Evolutionary conservation across 73 alveolate species (phyloP), one percentile per base, ranked within the genome.

Genomic region (Paramecium biaurelia): DNA sequence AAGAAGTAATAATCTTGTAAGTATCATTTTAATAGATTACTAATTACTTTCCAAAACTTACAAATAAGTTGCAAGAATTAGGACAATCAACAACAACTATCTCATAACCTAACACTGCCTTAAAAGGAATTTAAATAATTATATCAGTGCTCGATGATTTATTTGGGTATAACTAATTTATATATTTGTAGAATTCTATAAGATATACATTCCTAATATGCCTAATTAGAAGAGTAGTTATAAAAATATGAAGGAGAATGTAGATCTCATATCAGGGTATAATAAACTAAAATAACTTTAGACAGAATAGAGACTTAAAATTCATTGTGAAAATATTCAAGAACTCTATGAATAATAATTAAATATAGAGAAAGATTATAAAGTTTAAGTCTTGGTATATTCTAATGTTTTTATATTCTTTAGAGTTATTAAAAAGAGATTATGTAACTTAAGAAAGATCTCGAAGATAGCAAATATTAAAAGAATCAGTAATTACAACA

Each of bases 261-360:
- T 14, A 12, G 87, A 74, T 30, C 41, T 74, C 87, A 74, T 38
- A 74, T 74, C 9, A 74, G 87, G 47, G 87, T 74, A 74, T 30
- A 8, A 30, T 35, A 30, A 35, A 3, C 41, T 74, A 35, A 74
- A 21, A 74, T 30, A 1, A 74, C 23, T 35, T 35, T 74, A 74
- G 87, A 74, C 47, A 32, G 87, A 74, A 18, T n/a, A 74, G 30
- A 74, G 87, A 74, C 23, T 74, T 0, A 74, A 74, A 38, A 74
- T 74, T 30, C 87, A 74, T 74, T 74, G 87, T 35, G 87, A 74
- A 74, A 35, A 74, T n/a, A 30, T 74, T 32, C 26, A 74, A 74
- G 87, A 74, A 34, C 56, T 74, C 6, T 74, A 38, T 37, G 87
- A 74, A 4, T 35, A 74, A 18, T 32, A 21, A 30, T n/a, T 35